phyloP scores from a whole-genome alignment of 2,329 filamentous ascomycete genomes.

The Penicillium rolfsii region DNA sequence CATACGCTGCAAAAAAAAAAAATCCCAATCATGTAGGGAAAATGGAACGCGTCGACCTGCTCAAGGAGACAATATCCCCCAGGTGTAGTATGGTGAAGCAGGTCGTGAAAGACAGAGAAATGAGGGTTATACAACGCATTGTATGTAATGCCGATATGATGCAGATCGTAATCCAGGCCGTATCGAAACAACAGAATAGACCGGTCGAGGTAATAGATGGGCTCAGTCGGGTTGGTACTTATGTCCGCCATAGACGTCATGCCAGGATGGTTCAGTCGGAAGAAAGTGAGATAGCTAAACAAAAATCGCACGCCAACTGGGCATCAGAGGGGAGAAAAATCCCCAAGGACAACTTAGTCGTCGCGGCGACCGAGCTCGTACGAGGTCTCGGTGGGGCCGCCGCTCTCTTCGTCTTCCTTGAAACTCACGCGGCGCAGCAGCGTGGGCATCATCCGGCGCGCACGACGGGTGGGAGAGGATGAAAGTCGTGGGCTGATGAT shows the following conservation, averaged over 20 bases:
- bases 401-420: constrained; percentile 47
- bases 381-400: constrained; percentile 38
- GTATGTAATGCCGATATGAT: constrained; percentile 28
- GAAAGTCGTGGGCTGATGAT: constrained; percentile 33
- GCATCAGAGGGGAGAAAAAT: background rate
- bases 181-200: constrained; percentile 28
- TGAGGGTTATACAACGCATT: constrained; percentile 25
- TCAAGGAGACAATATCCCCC: background rate
- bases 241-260: background rate
- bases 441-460: constrained; percentile 40
- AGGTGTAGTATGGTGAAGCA: constrained; percentile 5
- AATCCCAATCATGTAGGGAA: background rate
- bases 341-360: constrained; percentile 26
- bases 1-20: constrained; percentile 12
- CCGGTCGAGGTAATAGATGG: constrained; percentile 6
- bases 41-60: background rate
- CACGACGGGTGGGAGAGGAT: constrained; percentile 40
- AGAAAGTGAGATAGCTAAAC: background rate
- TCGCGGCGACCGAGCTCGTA: constrained; percentile 44
- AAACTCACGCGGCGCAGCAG: constrained; percentile 44
- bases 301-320: constrained; percentile 3
- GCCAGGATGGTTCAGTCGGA: background rate
- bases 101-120: constrained; percentile 14
- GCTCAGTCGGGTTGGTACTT: background rate
- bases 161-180: constrained; percentile 33